Evolutionary conservation across 163 green algal genomes (phyloP).

Genomic region (Scenedesmus sp.): DNA sequence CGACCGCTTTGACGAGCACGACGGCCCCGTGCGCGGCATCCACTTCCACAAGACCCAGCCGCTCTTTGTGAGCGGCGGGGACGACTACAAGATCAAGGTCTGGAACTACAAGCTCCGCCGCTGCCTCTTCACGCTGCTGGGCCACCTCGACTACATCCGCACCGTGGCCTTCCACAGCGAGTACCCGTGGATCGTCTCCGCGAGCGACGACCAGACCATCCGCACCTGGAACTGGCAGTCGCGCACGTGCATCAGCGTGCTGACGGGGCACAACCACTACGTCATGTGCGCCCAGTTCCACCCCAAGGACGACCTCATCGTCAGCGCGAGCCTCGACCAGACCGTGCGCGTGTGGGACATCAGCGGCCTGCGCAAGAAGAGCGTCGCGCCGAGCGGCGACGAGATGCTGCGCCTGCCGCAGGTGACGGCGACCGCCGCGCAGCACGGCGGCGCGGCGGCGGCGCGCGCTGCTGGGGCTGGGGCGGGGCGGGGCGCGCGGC

Average conservation of each 20-base stretch:
- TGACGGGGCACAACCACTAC: conserved; percentile 99
- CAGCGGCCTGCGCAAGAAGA: conserved; percentile 95
- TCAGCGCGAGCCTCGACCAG: conserved; percentile 95
- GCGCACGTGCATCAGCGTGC: conserved; percentile 89
- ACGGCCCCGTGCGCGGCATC: conserved; percentile 97
- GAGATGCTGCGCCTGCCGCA: conserved; percentile 86
- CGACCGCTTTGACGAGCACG: conserved; percentile 99
- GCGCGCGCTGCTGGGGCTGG: not conserved
- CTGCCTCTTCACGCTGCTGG: conserved; percentile 98
- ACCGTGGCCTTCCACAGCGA: conserved; percentile 97
- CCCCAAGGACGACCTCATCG: conserved; percentile 98
- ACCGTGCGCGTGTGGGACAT: conserved; percentile 99
- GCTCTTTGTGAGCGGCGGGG: conserved; percentile 97
- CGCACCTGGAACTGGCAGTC: conserved; percentile 99
- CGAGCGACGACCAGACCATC: conserved; percentile 99
- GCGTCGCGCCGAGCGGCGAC: conserved; percentile 82
- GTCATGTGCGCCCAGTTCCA: conserved; percentile 99
- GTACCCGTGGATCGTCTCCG: conserved; percentile 97
- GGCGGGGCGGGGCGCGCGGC: not conserved
- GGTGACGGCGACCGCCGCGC: conserved; percentile 46
- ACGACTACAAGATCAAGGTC: conserved; percentile 97
- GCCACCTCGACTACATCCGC: conserved; percentile 99
- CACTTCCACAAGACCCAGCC: conserved; percentile 98
- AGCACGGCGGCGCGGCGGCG: not conserved
- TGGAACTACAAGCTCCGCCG: conserved; percentile 99